A percentile compares a stretch with the other conserved stretches of the same genome.
Conservation (phyloP, 768 basidiomycete species). For the Coprinopsis cinerea region DNA sequence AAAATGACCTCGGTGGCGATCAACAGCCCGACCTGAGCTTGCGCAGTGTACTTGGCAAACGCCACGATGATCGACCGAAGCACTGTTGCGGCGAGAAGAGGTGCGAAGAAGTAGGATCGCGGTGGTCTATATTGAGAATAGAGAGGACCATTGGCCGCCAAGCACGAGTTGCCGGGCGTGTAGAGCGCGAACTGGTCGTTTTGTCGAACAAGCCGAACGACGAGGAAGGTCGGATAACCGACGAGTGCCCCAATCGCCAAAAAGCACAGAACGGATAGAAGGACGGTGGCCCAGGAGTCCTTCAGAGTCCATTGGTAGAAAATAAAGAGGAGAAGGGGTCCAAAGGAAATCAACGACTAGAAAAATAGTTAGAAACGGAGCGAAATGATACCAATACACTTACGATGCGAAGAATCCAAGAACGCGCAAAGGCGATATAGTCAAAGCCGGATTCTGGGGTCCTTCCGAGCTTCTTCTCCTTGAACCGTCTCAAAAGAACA, state of each 20-base stretch:
- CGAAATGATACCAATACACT: slow-evolving; percentile 21
- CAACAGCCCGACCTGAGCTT: slow-evolving; percentile 63
- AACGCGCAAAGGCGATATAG: slow-evolving; percentile 43
- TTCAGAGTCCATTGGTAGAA: slow-evolving; percentile 89
- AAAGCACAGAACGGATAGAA: slow-evolving; percentile 71
- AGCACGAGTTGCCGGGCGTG: slow-evolving; percentile 22
- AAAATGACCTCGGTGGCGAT: slow-evolving; percentile 62
- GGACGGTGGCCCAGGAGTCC: slow-evolving; percentile 82
- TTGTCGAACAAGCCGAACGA: slow-evolving; percentile 38
- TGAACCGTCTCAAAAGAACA: slow-evolving; percentile 19
- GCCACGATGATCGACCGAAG: slow-evolving; percentile 70
- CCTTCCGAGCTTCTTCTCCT: slow-evolving; percentile 10
- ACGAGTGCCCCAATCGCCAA: slow-evolving; percentile 45
- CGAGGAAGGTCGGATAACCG: slow-evolving; percentile 40
- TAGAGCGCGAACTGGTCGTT: slow-evolving; percentile 26
- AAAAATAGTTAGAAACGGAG: slow-evolving; percentile 7
- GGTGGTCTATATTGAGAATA: slow-evolving; percentile 60
- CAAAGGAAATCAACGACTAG: slow-evolving; percentile 58
- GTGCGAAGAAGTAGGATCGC: slow-evolving; percentile 64
- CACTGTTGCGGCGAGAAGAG: slow-evolving; percentile 51
- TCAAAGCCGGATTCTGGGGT: slow-evolving; percentile 14
- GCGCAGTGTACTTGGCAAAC: slow-evolving; percentile 53
- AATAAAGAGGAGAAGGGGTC: slow-evolving; percentile 71
- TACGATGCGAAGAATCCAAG: slow-evolving; percentile 67
- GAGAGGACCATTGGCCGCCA: slow-evolving; percentile 48